These are phyloP conservation scores for Leccinum subfulvum DNA, from an alignment of 1,284 basidiomycete genomes.

Conservation along the genomic window DNA sequence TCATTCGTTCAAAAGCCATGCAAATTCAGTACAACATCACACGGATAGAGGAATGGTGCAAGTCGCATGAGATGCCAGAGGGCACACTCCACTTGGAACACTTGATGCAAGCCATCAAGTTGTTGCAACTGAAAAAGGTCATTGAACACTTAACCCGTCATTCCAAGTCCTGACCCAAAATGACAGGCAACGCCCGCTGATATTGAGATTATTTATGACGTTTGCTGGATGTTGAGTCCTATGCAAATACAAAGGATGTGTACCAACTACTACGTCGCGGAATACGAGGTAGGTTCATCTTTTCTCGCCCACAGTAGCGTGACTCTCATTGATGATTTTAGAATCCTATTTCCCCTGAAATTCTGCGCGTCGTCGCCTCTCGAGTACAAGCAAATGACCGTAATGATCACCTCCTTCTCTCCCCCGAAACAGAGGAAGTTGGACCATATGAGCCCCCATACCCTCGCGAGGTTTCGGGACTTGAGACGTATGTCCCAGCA, in stretches of 20 bases:
- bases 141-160: slow-evolving; percentile 17
- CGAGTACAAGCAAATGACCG: slow-evolving; percentile 93
- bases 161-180: slow-evolving; percentile 11
- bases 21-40: slow-evolving; percentile 99
- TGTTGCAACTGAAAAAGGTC: slow-evolving; percentile 97
- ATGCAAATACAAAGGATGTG: slow-evolving; percentile 99
- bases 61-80: slow-evolving; percentile 98
- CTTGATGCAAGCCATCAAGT: slow-evolving; percentile 98
- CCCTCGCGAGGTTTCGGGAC: slow-evolving; percentile 82
- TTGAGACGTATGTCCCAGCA: slow-evolving; percentile 87
- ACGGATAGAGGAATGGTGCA: slow-evolving; percentile 97
- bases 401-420: slow-evolving; percentile 90
- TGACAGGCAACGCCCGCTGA: slow-evolving; percentile 83
- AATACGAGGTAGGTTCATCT: slow-evolving; percentile 77
- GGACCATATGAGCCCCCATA: slow-evolving; percentile 87
- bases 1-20: slow-evolving; percentile 66
- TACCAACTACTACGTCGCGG: slow-evolving; percentile 97
- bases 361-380: slow-evolving; percentile 92
- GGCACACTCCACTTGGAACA: slow-evolving; percentile 97
- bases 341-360: slow-evolving; percentile 96
- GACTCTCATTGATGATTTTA: slow-evolving; percentile 33
- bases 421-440: slow-evolving; percentile 94
- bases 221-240: slow-evolving; percentile 99
- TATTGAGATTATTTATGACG: slow-evolving; percentile 98
- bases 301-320: background rate